phyloP scores from a whole-genome alignment of 73 alveolate genomes.

The Paramecium tetraurelia region DNA sequence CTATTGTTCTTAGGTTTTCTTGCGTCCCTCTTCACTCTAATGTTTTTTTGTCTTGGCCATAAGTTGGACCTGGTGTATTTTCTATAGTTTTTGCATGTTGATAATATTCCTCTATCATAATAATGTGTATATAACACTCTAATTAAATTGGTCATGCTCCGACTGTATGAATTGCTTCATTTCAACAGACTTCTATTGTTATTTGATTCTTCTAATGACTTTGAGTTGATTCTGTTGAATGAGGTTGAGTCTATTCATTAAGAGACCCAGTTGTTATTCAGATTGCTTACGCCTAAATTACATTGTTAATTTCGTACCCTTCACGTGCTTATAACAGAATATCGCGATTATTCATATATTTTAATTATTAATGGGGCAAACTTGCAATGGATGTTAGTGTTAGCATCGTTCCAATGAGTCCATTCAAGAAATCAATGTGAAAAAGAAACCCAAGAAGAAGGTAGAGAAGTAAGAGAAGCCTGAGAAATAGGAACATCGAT shows the following conservation, averaged over 20 bases:
- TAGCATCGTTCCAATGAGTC: neutral
- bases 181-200: neutral
- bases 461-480: neutral
- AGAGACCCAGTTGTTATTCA: neutral
- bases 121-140: neutral
- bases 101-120: neutral
- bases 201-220: neutral
- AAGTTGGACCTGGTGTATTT: neutral
- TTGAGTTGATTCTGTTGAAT: neutral
- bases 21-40: neutral
- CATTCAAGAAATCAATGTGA: neutral
- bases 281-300: neutral
- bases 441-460: neutral
- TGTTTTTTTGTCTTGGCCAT: neutral
- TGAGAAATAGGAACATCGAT: neutral
- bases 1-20: neutral
- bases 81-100: neutral
- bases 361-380: neutral
- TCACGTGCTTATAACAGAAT: neutral
- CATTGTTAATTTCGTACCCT: neutral
- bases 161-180: neutral
- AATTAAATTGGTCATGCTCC: neutral
- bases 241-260: neutral
- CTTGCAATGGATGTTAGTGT: neutral
- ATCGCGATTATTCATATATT: neutral